Evolutionary conservation across 129 eudicot species (phyloP), one percentile per base, ranked within the genome.

Genomic region (Helianthus annuus): DNA sequence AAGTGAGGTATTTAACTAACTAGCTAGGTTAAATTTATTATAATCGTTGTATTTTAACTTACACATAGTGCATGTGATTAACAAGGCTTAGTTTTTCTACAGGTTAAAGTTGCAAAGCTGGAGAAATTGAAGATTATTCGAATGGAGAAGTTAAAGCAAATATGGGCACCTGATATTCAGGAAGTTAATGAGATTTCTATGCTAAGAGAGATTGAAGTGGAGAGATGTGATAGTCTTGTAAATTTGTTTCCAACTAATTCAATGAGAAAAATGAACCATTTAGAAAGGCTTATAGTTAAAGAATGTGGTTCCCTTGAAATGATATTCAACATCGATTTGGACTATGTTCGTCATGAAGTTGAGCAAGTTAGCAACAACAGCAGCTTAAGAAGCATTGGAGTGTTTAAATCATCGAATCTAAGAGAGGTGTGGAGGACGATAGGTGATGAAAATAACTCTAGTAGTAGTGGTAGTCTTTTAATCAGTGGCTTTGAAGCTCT

Each of bases 171-270:
- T 32, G 7, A 3, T 44, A 22, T n/a, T 24, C 14, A 56, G 16
- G 66, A 34, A 13, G 46, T 34, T 14, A 60, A 22, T 12, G 7
- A 45, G 29, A 22, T n/a, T 9, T 71, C 46, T 57, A 27, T 14
- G 11, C 27, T 58, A 32, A 71, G 10, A 71, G 27, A 24, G 15
- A 58, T 71, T 71, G 0, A 0, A 0, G 58, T 71, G 46, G 1
- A 0, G 0, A 2, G 0, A 8, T 72, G 76, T 59, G 32, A 72
- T 45, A 24, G 27, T 71, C 46, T 71, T 22, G 58, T 13, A 32
- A 71, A 42, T 44, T 9, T 71, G 32, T 71, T 71, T 71, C 76
- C 76, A 5, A 56, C 24, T 29, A 71, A 71, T 58, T 57, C 76
- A 2, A 71, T 71, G 76, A 9, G 16, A 6, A 12, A 24, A 52